Conservation (phyloP, 768 basidiomycete genomes). For the Cystobasidium ongulense region DNA sequence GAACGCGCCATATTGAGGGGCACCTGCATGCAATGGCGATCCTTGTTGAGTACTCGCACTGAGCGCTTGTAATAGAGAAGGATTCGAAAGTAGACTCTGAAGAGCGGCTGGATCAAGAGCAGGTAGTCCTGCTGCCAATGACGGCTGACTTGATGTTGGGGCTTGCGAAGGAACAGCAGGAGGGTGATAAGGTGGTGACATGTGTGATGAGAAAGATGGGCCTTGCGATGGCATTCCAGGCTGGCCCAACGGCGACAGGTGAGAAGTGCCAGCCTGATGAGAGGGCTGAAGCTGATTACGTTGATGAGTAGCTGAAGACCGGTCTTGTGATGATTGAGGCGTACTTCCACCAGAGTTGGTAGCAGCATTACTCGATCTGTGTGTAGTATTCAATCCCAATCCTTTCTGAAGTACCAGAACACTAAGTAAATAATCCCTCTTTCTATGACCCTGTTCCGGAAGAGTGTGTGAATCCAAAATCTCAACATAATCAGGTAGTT, state of each 20-base stretch:
- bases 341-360: background rate
- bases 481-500: slow-evolving; percentile 76
- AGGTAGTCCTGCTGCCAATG: slow-evolving; percentile 6
- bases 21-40: background rate
- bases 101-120: slow-evolving; percentile 22
- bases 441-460: slow-evolving; percentile 54
- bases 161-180: slow-evolving; percentile 1
- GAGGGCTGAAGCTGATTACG: background rate
- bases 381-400: background rate
- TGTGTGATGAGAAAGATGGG: background rate
- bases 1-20: background rate
- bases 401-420: slow-evolving; percentile 77
- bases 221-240: background rate
- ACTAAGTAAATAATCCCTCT: slow-evolving; percentile 62
- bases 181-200: slow-evolving; percentile 2
- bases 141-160: background rate
- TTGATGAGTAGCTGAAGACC: background rate
- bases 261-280: background rate
- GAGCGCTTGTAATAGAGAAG: slow-evolving; percentile 22
- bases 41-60: background rate
- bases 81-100: slow-evolving; percentile 27
- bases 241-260: background rate
- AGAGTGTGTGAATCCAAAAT: slow-evolving; percentile 66
- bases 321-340: slow-evolving; percentile 7
- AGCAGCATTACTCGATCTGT: too few species aligned